Evolutionary conservation across 2,329 filamentous ascomycete genomes (phyloP).

Genomic region (Trichoderma gracile): DNA sequence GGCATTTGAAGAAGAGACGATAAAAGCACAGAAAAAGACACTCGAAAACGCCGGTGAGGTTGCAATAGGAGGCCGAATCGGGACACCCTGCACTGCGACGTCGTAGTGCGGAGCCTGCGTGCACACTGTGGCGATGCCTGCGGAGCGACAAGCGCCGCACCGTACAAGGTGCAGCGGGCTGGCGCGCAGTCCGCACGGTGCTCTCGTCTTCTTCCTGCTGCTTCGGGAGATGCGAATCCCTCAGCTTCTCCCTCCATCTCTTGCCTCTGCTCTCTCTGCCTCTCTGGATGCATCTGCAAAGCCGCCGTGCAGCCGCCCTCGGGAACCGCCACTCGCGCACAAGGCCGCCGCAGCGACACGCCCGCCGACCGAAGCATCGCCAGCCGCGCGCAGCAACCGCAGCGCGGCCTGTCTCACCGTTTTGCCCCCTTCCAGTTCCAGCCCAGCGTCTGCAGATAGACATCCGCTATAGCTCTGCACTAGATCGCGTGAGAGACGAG

Average conservation of each 20-base stretch:
- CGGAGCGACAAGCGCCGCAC: neutral
- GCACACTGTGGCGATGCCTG: conserved; percentile 1
- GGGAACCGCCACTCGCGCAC: conserved; percentile 3
- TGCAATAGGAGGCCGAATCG: conserved; percentile 5
- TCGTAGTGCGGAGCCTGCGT: neutral
- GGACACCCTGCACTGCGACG: conserved; percentile 12
- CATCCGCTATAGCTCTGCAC: conserved; percentile 17
- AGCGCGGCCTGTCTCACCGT: neutral
- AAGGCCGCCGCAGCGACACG: no score
- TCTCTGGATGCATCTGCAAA: neutral
- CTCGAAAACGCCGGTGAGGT: conserved; percentile 9
- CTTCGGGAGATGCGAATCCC: neutral
- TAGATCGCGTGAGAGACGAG: conserved; percentile 14
- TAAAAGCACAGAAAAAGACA: no score
- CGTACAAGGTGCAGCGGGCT: neutral
- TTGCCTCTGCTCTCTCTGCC: neutral
- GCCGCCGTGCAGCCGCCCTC: conserved; percentile 4
- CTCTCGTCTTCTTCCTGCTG: neutral
- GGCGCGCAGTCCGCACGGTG: conserved; percentile 4
- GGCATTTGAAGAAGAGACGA: neutral
- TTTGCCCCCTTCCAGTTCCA: neutral
- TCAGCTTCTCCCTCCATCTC: conserved; percentile 6
- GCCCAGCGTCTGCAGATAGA: neutral
- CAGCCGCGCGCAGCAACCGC: neutral
- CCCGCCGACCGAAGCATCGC: neutral